Percentiles rank a stretch among this genome's conserved stretches.
Evolutionary conservation across 2,329 filamentous ascomycete species (phyloP).

Genomic region (Xylariaceae sp.): DNA sequence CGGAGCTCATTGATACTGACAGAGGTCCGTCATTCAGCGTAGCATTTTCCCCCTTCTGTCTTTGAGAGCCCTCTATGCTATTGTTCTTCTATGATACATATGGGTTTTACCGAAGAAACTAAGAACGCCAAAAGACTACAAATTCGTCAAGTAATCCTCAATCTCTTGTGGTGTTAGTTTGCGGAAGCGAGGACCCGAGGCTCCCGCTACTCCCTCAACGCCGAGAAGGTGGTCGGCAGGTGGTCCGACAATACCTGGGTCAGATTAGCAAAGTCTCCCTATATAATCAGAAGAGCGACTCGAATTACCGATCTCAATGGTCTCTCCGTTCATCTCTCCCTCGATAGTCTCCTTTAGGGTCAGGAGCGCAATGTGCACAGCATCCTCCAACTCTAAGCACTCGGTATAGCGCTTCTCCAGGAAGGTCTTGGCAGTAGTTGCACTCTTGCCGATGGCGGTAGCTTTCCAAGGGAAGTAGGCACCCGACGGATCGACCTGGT

Average conservation of each 20-base stretch:
- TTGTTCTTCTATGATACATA: slow-evolving; percentile 45
- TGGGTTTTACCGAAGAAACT: slow-evolving; percentile 23
- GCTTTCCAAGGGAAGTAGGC: slow-evolving; percentile 99
- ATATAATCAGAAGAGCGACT: neutral
- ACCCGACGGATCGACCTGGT: slow-evolving; percentile 98
- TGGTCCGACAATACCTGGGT: slow-evolving; percentile 82
- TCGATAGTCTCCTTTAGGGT: slow-evolving; percentile 99
- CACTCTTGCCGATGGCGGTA: slow-evolving; percentile 97
- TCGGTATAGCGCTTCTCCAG: slow-evolving; percentile 99
- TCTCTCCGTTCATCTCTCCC: slow-evolving; percentile 98
- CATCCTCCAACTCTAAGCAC: slow-evolving; percentile 93
- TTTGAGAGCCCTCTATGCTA: slow-evolving; percentile 36
- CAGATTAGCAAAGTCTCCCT: slow-evolving; percentile 23
- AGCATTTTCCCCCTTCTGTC: slow-evolving; percentile 26
- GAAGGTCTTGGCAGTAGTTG: slow-evolving; percentile 97
- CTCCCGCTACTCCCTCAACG: slow-evolving; percentile 82
- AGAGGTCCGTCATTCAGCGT: slow-evolving; percentile 19
- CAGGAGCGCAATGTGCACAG: slow-evolving; percentile 94
- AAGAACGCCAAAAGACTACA: slow-evolving; percentile 54
- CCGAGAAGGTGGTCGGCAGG: slow-evolving; percentile 91
- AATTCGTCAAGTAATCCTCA: slow-evolving; percentile 98
- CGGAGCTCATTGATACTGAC: slow-evolving; percentile 48
- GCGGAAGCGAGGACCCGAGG: slow-evolving; percentile 81
- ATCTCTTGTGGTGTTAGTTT: slow-evolving; percentile 97
- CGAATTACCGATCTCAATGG: slow-evolving; percentile 86